Evolutionary conservation across 2,329 filamentous ascomycete species (phyloP), one percentile per base, ranked within the genome.

Genomic region (Penicillium frequentans): DNA sequence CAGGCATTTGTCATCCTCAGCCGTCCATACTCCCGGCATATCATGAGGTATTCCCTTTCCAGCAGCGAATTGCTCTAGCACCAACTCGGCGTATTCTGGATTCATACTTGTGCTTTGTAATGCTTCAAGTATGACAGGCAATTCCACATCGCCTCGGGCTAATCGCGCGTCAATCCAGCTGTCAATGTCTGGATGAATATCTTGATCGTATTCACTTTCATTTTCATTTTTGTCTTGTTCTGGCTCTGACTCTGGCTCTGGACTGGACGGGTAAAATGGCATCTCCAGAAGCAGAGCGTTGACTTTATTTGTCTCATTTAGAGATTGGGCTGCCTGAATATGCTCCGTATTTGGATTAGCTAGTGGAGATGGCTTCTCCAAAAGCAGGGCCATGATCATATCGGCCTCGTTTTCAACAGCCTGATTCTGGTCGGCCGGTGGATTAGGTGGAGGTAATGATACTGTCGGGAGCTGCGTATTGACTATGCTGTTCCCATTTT

Each of bases 11-110:
- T 82, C 80, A 55, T 82, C 80, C 39, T 74, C 68, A 10, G 70
- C 58, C 7, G 79, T 81, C 80, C 80, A 82, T 19, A 81, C 75
- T 5, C 80, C 80, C 16, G 59, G 71, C 53, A 77, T 71, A 51
- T 78, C 58, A 13, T 66, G 52, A 0, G 80, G 79, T 21, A 81
- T 71, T 1, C 60, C 64, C 16, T 73, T 65, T 5, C 72, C 73
- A 24, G 61, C 61, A 21, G 52, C 58, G 21, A 77, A 59, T 49
- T 64, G 59, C 16, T 67, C 64, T 10, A 79, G 62, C 3, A 76
- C 72, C 24, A 66, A 63, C 56, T 76, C 71, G 5, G 76, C 75
- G 51, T 77, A 59, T 43, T 64, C 54, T 35, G 70, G 65, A 35
- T 77, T 70, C 74, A 79, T 77, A 46, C 70, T 77, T 8, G 77